Evolutionary conservation across 2,329 filamentous ascomycete species (phyloP).

Genomic region (Colletotrichum shisoi): DNA sequence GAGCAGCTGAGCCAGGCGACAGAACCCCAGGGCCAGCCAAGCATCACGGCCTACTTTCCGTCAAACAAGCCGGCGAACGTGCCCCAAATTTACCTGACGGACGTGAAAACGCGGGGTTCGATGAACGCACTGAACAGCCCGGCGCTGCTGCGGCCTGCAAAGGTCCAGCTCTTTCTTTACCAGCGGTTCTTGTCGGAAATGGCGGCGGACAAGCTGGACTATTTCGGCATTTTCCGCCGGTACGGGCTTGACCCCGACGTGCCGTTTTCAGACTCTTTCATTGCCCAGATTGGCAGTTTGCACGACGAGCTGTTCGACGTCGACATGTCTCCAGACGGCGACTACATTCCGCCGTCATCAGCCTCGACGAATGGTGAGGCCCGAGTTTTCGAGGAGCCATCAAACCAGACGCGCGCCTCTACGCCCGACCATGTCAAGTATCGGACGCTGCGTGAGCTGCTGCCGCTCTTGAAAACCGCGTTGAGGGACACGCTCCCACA

Average conservation of each 20-base stretch:
- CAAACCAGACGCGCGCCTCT: conserved; percentile 5
- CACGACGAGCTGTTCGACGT: conserved; percentile 72
- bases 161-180: conserved; percentile 90
- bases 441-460: conserved; percentile 57
- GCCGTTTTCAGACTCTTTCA: conserved; percentile 79
- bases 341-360: conserved; percentile 28
- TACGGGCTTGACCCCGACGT: conserved; percentile 73
- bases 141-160: conserved; percentile 75
- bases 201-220: conserved; percentile 74
- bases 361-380: conserved; percentile 45
- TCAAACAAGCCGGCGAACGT: conserved; percentile 38
- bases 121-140: conserved; percentile 69
- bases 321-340: neutral
- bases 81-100: conserved; percentile 73
- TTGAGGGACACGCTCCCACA: conserved; percentile 62
- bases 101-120: conserved; percentile 83
- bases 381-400: conserved; percentile 9
- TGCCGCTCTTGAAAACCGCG: conserved; percentile 57
- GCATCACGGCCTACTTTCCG: conserved; percentile 54
- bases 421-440: conserved; percentile 56
- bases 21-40: conserved; percentile 47
- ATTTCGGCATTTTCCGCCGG: conserved; percentile 71
- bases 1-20: conserved; percentile 58
- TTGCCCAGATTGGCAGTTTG: conserved; percentile 74
- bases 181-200: conserved; percentile 83